Evolutionary conservation across 2,329 filamentous ascomycete genomes (phyloP), one percentile per base, ranked within the genome.

Genomic region (Atkinsonella texensis): DNA sequence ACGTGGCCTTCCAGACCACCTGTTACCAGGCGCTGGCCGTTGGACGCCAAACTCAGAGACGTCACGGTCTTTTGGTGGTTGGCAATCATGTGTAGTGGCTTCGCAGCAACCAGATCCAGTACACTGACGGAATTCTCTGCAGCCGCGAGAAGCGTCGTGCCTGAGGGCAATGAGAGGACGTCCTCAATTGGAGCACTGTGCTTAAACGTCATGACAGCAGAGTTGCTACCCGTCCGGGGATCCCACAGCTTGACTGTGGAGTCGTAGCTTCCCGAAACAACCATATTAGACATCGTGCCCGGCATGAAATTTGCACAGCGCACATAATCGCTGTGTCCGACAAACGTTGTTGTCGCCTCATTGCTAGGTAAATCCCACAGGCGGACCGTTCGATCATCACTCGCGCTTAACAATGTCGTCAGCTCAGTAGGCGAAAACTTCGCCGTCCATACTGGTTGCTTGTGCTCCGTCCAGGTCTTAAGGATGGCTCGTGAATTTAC

Each of bases 41-140:
- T 81, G 44, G 88, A 90, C 8, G 89, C 90, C 35, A 94, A 73
- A 49, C 85, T 84, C 51, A 98, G 76, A 8, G 86, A 84, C 0
- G 93, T 97, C 54, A 98, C 90, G 0, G 93, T 95, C 80, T 97
- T 98, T 65, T 98, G 93, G 69, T 98, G 93, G 65, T 94, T 97
- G 59, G 84, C 84, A 56, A 98, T 84, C 63, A 95, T 75, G 59
- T 89, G 85, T 53, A 95, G 74, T 4, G 91, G 89, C 63, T 88
- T 89, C 28, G 87, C 93, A 48, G 90, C 91, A 15, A 97, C 85
- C 44, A 98, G 79, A 66, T 98, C 93, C 55, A 98, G 77, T 11
- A 98, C 89, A 6, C 87, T 89, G 61, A 98, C 88, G 55, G 87
- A 81, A 63, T 87, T 94, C 53, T 87, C 90, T 17, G 89, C 83